phyloP scores from a whole-genome alignment of 768 basidiomycete genomes.

The Hygrophoropsis aurantiaca region DNA sequence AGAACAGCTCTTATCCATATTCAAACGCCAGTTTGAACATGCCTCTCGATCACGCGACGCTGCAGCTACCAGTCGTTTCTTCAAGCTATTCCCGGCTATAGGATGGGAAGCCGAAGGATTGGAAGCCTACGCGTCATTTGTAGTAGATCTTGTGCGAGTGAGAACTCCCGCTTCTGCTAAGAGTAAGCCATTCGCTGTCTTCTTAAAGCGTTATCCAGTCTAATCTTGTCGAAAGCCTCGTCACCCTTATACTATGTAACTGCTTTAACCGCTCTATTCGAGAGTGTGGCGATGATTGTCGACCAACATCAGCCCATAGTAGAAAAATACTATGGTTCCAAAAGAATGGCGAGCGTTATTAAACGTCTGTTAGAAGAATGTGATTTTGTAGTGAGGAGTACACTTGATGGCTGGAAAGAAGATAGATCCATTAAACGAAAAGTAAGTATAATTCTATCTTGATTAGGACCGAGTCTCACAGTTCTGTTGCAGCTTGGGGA shows the following conservation, averaged over 20 bases:
- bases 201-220: conserved; percentile 7
- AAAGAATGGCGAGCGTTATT: conserved; percentile 83
- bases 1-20: conserved; percentile 71
- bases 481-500: conserved; percentile 47
- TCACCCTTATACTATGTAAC: conserved; percentile 92
- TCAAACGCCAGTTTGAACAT: conserved; percentile 75
- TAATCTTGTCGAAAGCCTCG: conserved; percentile 55
- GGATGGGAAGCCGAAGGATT: conserved; percentile 93
- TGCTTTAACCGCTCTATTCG: conserved; percentile 87
- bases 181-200: conserved; percentile 46
- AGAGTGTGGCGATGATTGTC: conserved; percentile 92
- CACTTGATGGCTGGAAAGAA: conserved; percentile 88
- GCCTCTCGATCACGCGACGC: conserved; percentile 84
- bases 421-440: conserved; percentile 82
- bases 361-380: conserved; percentile 78
- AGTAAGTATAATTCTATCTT: conserved; percentile 36
- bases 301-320: conserved; percentile 98
- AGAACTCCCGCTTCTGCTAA: conserved; percentile 78
- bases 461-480: not conserved
- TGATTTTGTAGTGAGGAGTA: conserved; percentile 74
- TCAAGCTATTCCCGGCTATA: conserved; percentile 95
- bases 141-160: conserved; percentile 84
- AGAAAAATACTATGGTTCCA: conserved; percentile 93
- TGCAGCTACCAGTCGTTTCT: conserved; percentile 86
- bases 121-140: conserved; percentile 89